phyloP scores from a whole-genome alignment of 352 stramenopile species.

The Halophytophthora batemanensis region DNA sequence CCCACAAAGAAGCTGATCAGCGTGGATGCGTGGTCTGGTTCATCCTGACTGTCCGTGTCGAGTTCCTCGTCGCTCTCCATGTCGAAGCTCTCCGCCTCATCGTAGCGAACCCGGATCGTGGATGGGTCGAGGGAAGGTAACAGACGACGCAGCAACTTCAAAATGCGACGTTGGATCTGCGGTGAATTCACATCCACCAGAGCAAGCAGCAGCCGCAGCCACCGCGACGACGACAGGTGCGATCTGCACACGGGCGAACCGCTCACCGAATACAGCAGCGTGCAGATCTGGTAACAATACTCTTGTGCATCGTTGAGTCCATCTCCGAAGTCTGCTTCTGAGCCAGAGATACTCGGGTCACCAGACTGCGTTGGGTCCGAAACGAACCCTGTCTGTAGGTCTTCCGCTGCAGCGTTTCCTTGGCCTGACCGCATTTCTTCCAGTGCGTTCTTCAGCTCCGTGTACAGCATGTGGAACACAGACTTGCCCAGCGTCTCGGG shows the following conservation, averaged over 20 bases:
- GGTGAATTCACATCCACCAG: constrained; percentile 73
- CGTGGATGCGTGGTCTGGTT: constrained; percentile 50
- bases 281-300: constrained; percentile 90
- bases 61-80: constrained; percentile 84
- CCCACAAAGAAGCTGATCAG: constrained; percentile 79
- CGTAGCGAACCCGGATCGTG: constrained; percentile 57
- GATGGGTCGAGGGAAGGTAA: constrained; percentile 69
- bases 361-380: constrained; percentile 39
- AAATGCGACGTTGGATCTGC: constrained; percentile 73
- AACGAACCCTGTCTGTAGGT: constrained; percentile 15
- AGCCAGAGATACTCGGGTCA: constrained; percentile 35
- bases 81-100: constrained; percentile 72
- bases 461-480: constrained; percentile 91
- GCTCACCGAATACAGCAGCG: constrained; percentile 85
- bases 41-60: constrained; percentile 50
- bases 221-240: constrained; percentile 80
- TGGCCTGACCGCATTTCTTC: constrained; percentile 59
- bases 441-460: constrained; percentile 84
- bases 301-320: constrained; percentile 61
- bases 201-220: constrained; percentile 77
- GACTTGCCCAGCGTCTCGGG: constrained; percentile 88
- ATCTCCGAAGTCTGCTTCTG: constrained; percentile 31
- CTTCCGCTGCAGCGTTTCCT: constrained; percentile 11
- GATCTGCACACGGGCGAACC: constrained; percentile 75
- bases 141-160: constrained; percentile 81